A percentile compares a stretch with the other conserved stretches of the same genome.
Conservation (phyloP, 768 basidiomycete genomes). For the Tricholoma bakamatsutake region DNA sequence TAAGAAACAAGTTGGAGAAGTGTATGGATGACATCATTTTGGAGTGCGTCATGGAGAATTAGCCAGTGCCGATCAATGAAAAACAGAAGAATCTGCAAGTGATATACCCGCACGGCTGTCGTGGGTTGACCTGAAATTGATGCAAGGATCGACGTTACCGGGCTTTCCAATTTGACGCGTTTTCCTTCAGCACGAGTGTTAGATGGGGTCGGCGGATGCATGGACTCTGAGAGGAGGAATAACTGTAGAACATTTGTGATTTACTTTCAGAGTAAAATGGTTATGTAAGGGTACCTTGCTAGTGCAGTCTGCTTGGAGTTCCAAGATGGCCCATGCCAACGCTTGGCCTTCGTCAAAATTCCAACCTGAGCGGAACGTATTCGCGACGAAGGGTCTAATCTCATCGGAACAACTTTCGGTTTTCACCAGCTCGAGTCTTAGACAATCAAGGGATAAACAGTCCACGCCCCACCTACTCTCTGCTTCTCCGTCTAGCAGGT, state of each 20-base stretch:
- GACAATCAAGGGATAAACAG: conserved; percentile 54
- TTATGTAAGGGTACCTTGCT: conserved; percentile 41
- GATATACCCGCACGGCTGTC: conserved; percentile 34
- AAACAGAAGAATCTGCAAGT: conserved; percentile 79
- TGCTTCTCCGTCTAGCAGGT: conserved; percentile 54
- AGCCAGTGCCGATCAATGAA: conserved; percentile 77
- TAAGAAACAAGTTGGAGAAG: conserved; percentile 58
- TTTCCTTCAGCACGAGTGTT: conserved; percentile 34
- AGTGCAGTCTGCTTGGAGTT: conserved; percentile 76
- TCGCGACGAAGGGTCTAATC: conserved; percentile 40
- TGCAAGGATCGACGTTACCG: conserved; percentile 49
- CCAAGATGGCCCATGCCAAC: conserved; percentile 70
- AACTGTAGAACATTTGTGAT: conserved; percentile 37
- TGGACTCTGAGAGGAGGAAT: conserved; percentile 56
- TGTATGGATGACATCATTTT: conserved; percentile 46
- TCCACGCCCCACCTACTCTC: conserved; percentile 62
- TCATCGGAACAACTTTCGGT: conserved; percentile 16
- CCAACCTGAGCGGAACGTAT: conserved; percentile 68
- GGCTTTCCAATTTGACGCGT: conserved; percentile 50
- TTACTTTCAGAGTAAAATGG: background rate
- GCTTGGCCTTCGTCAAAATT: conserved; percentile 68
- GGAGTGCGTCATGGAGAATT: conserved; percentile 51
- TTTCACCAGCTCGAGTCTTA: conserved; percentile 48
- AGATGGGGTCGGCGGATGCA: conserved; percentile 24
- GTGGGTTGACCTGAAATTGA: conserved; percentile 34